Evolutionary conservation across 805 yeast genomes (phyloP), one percentile per base, ranked within the genome.

Genomic region (Tetrapisispora nanseiensis): DNA sequence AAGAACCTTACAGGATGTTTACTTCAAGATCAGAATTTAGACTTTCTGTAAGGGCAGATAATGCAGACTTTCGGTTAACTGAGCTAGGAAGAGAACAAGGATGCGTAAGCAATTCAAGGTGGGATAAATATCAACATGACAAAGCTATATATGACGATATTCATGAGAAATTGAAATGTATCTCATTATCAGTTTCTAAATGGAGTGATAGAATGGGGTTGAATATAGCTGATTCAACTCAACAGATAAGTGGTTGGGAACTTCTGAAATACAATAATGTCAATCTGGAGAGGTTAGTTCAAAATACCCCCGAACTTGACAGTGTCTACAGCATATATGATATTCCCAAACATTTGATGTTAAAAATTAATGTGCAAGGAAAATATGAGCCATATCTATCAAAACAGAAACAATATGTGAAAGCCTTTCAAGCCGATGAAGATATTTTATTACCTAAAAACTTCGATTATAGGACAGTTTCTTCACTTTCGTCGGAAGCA

Each of bases 1-100:
- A 80, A 46, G 99, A 92, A 61, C 99, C 99, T 1, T 92, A 92
- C 59, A 69, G 99, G 49, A 92, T 92, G 98, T 92, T 92, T 57
- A 92, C 98, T 0, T 86, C 97, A 6, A 73, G 99, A 39, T 84
- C 95, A 0, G 99, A 92, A 59, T 92, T 86, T 59, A 71, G 98
- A 57, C 77, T 92, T 30, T 80, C 87, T 27, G 86, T 87, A 4
- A 70, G 99, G 45, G 80, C 95, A 0, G 98, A 92, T 60, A 92
- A 92, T 66, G 97, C 99, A 0, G 97, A 94, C 56, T 62, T 75
- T 43, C 67, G 99, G 47, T 66, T 92, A 43, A 89, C 97, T 0
- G 76, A 70, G 41, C 59, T 65, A 43, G 98, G 95, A 1, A 62
- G 72, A 38, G 53, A 67, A 2, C 57, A 72, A 0, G 97, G 97